Evolutionary conservation across 208 protist genomes (phyloP), one percentile per base, ranked within the genome.

Genomic region (Crithidia expoeki): DNA sequence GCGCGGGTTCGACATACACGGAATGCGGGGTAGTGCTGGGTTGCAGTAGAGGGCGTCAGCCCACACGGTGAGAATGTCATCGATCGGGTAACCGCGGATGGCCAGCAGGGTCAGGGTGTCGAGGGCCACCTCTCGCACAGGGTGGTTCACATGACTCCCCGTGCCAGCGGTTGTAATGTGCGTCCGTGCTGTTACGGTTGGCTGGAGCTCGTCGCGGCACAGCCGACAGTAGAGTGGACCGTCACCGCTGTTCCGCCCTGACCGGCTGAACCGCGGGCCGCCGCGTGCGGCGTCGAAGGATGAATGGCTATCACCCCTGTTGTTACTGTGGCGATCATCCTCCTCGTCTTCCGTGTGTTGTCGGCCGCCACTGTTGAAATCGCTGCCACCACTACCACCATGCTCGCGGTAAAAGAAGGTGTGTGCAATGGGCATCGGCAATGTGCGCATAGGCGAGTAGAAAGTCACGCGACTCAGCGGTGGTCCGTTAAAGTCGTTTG

Each of bases 81-180:
- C 88, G 33, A 96, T 79, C 4, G 86, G 81, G 72, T 92, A 94
- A 11, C 92, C 92, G 7, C 88, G 86, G 36, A 85, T 70, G 4
- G 65, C 64, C 21, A 96, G 66, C 25, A 96, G 61, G 2, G 85
- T 75, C 51, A 93, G 21, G 33, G 61, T 76, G 65, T 96, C 85
- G 3, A 96, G 68, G 6, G 81, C 77, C 0, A 92, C 74, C 65
- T 96, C 89, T 21, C 89, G 88, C 55, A 77, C 87, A 19, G 51
- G 50, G 78, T 96, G 92, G 68, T 79, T 79, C 27, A 73, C 67
- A 59, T 85, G 80, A 59, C 62, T 84, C 33, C 80, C 67, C 6
- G 76, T 71, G 49, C 76, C 80, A 5, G 67, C 34, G 1, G 38
- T 52, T 1, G 42, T 30, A 40, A 94, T 80, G 79, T 96, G 92